Conservation (phyloP, 768 basidiomycete genomes). For the Sporobolomyces pararoseus region DNA sequence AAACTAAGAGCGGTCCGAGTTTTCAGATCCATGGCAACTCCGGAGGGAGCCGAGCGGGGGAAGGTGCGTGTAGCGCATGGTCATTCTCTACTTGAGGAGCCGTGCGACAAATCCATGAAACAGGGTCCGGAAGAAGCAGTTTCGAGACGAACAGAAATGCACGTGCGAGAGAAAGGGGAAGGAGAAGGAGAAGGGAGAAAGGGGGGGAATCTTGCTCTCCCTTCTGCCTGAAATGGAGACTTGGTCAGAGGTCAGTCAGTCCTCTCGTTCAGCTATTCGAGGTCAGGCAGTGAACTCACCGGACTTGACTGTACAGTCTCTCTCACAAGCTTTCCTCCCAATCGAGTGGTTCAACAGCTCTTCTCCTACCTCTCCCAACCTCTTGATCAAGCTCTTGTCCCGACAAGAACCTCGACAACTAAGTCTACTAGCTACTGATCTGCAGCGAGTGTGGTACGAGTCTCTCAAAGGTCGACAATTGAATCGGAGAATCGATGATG, state of each 20-base stretch:
- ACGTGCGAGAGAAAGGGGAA: not conserved
- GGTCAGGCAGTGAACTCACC: not conserved
- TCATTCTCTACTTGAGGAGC: too few species aligned
- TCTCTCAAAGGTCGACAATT: slow-evolving; percentile 8
- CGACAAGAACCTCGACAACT: not conserved
- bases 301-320: not conserved
- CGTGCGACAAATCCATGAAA: too few species aligned
- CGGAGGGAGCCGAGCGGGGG: too few species aligned
- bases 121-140: too few species aligned
- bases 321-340: not conserved
- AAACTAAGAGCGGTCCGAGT: too few species aligned
- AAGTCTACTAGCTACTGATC: slow-evolving; percentile 18
- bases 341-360: not conserved
- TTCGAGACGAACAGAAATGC: too few species aligned
- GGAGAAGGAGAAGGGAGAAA: not conserved
- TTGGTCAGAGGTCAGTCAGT: not conserved
- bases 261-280: not conserved
- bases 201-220: not conserved
- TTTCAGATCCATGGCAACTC: too few species aligned
- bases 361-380: not conserved
- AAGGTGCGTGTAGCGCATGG: too few species aligned
- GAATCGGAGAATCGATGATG: slow-evolving; percentile 15
- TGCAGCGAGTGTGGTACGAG: slow-evolving; percentile 19
- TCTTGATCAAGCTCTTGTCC: slow-evolving; percentile 25
- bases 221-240: not conserved